A percentile compares a stretch with the other conserved stretches of the same genome.
Conservation (phyloP, 176 grass and related monocot species). For the Aechmea fasciata region DNA sequence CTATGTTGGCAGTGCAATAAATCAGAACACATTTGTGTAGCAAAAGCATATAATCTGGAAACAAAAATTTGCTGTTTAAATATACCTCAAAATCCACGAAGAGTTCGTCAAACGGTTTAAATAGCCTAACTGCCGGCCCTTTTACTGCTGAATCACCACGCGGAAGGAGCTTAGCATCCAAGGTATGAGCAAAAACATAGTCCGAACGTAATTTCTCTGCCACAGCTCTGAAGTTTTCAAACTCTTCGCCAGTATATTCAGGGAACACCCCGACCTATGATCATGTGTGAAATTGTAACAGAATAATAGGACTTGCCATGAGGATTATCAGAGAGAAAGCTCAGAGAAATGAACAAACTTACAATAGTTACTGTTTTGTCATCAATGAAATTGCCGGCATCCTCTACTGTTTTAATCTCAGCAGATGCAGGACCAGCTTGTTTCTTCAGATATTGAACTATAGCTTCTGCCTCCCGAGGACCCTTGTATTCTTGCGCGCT, state of each 20-base stretch:
- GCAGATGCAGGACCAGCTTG: conserved; percentile 80
- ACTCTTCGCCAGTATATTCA: conserved; percentile 62
- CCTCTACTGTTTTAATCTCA: conserved; percentile 66
- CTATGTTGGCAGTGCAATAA: neutral
- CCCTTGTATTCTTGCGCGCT: conserved; percentile 87
- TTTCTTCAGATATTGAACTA: conserved; percentile 87
- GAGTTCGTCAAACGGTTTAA: conserved; percentile 93
- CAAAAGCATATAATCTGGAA: too few species aligned
- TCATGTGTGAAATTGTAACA: neutral
- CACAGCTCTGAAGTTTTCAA: conserved; percentile 62
- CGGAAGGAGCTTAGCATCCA: conserved; percentile 64
- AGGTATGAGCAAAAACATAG: conserved; percentile 63
- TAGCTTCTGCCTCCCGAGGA: conserved; percentile 77
- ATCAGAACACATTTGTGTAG: neutral
- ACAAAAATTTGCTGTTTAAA: neutral
- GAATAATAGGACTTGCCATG: neutral
- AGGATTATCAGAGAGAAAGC: neutral
- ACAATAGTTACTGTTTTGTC: conserved; percentile 74
- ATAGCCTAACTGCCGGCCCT: conserved; percentile 60
- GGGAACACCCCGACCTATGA: conserved; percentile 67
- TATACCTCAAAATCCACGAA: conserved; percentile 73
- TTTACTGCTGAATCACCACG: conserved; percentile 47
- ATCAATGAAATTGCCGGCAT: conserved; percentile 29
- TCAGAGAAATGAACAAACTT: conserved; percentile 1
- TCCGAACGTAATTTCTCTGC: conserved; percentile 83